Evolutionary conservation across 2,329 filamentous ascomycete genomes (phyloP).

Genomic region (Trichoderma atroviride): DNA sequence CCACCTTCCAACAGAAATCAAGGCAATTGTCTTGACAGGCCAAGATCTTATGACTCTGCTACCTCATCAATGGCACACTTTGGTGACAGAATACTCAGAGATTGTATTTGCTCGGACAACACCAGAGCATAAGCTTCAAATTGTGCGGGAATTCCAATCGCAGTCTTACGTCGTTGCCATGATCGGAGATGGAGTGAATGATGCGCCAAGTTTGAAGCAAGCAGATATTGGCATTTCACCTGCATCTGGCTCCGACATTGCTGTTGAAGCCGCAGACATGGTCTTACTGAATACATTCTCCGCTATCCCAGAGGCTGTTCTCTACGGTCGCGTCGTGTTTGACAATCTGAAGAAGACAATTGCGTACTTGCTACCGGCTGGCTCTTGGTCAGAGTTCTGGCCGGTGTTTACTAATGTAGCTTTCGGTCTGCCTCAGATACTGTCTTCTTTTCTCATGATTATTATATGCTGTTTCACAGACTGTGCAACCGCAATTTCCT

Average conservation of each 20-base stretch:
- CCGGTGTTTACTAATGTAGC: conserved; percentile 73
- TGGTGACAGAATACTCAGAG: conserved; percentile 58
- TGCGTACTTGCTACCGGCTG: conserved; percentile 73
- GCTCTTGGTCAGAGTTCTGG: conserved; percentile 75
- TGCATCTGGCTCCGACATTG: conserved; percentile 79
- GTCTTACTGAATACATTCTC: conserved; percentile 76
- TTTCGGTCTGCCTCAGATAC: conserved; percentile 72
- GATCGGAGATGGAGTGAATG: conserved; percentile 87
- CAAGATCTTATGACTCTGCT: not conserved
- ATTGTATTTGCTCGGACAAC: conserved; percentile 76
- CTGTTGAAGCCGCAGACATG: conserved; percentile 79
- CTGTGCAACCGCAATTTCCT: conserved; percentile 69
- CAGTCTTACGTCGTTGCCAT: conserved; percentile 72
- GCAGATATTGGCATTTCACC: conserved; percentile 85
- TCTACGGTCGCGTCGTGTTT: conserved; percentile 75
- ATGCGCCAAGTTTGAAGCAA: conserved; percentile 76
- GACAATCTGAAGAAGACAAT: conserved; percentile 75
- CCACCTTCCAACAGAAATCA: not conserved
- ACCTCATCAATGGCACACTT: not conserved
- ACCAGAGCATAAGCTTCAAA: conserved; percentile 77
- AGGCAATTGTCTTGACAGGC: not conserved
- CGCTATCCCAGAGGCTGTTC: conserved; percentile 71
- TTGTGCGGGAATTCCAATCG: conserved; percentile 73
- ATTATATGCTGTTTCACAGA: conserved; percentile 76
- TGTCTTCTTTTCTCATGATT: conserved; percentile 74